Evolutionary conservation across 2,329 filamentous ascomycete genomes (phyloP).

Genomic region (Camillea tinctor): DNA sequence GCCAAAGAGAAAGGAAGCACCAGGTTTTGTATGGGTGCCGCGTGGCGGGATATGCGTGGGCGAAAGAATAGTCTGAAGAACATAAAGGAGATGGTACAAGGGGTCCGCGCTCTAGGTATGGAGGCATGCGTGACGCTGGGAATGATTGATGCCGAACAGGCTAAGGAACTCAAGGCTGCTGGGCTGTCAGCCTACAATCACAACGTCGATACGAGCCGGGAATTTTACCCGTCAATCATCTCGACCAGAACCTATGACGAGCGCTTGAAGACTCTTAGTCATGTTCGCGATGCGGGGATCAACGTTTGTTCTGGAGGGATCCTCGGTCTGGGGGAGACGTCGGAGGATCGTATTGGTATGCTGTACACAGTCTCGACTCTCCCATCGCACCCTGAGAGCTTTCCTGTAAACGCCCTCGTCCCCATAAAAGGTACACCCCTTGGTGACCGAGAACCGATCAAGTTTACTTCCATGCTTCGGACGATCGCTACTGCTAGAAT

Average conservation of each 20-base stretch:
- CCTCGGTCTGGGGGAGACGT: constrained; percentile 76
- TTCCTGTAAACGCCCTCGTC: constrained; percentile 87
- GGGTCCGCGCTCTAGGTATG: constrained; percentile 79
- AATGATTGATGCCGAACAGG: constrained; percentile 83
- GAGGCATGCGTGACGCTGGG: constrained; percentile 91
- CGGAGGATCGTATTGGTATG: constrained; percentile 77
- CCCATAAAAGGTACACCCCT: constrained; percentile 88
- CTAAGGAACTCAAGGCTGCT: constrained; percentile 76
- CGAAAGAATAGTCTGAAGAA: constrained; percentile 81
- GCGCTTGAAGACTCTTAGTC: constrained; percentile 72
- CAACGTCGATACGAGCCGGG: constrained; percentile 86
- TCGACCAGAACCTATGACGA: constrained; percentile 86
- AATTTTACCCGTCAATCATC: constrained; percentile 85
- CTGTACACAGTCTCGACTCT: constrained; percentile 80
- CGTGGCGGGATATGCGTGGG: constrained; percentile 91
- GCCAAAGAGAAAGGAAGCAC: constrained; percentile 84
- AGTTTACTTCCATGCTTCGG: constrained; percentile 75
- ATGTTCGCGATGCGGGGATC: constrained; percentile 83
- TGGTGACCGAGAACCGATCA: constrained; percentile 69
- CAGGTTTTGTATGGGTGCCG: constrained; percentile 92
- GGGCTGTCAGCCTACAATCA: constrained; percentile 92
- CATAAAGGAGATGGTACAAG: constrained; percentile 81
- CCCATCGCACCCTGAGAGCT: constrained; percentile 81
- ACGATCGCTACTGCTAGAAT: constrained; percentile 82
- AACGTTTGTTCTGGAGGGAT: constrained; percentile 91